A percentile compares a stretch with the other conserved stretches of the same genome.
Evolutionary conservation across 1,284 basidiomycete species (phyloP).

Genomic region (Trichosporon sp.): DNA sequence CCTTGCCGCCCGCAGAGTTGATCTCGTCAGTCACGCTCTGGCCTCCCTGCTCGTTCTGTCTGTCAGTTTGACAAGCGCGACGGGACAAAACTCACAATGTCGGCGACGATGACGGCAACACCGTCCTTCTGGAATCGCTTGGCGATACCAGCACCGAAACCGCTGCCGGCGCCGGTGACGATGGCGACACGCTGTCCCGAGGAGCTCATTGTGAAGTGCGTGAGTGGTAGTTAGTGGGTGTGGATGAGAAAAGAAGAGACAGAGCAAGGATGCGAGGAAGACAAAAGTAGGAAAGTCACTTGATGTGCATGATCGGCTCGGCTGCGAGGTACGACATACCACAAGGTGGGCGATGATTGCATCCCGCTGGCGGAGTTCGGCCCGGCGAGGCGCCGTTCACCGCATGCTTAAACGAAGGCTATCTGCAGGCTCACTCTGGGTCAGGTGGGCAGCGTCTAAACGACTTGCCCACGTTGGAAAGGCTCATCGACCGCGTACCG

Average conservation of each 20-base stretch:
- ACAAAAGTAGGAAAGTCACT: neutral
- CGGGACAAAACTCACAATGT: conserved; percentile 11
- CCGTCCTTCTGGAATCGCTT: conserved; percentile 10
- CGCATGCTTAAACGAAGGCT: neutral
- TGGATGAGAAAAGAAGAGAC: neutral
- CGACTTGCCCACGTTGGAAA: neutral
- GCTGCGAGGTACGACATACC: neutral
- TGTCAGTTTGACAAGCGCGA: neutral
- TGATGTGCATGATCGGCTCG: neutral
- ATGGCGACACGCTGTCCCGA: conserved; percentile 12
- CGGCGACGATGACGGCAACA: conserved; percentile 12
- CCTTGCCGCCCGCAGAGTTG: conserved; percentile 11
- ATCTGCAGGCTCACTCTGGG: no score
- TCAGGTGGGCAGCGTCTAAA: neutral
- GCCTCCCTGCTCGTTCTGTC: conserved; percentile 13
- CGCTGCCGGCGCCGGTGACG: conserved; percentile 16
- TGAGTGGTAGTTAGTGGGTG: neutral
- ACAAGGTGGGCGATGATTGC: neutral
- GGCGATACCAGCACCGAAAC: conserved; percentile 18
- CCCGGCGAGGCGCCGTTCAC: neutral
- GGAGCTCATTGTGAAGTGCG: neutral
- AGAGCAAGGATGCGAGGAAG: neutral
- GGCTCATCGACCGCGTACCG: neutral
- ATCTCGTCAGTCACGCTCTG: conserved; percentile 12
- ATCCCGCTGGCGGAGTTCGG: neutral